A percentile compares a stretch with the other conserved stretches of the same genome.
phyloP scores from a whole-genome alignment of 768 basidiomycete genomes.

The Lenzites betulinus region DNA sequence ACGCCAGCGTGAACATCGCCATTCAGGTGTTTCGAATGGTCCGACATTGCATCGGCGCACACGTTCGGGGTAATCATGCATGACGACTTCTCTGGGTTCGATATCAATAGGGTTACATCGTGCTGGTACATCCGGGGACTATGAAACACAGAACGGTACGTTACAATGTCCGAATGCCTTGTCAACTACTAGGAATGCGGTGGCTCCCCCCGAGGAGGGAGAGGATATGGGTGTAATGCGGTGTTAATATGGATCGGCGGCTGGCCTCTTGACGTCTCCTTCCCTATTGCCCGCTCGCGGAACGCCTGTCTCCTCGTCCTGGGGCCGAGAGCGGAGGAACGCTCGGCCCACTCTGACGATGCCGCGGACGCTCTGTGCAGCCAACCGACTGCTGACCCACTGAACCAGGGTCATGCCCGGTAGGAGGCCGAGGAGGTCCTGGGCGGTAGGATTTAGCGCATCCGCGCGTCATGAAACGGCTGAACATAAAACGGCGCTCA shows the following conservation, averaged over 20 bases:
- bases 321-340: conserved; percentile 16
- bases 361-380: conserved; percentile 52
- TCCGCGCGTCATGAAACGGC: too few relatives aligned
- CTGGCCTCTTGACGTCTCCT: not conserved
- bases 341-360: conserved; percentile 23
- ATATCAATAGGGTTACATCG: not conserved
- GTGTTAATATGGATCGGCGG: not conserved
- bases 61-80: not conserved
- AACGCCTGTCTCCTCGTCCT: conserved; percentile 10
- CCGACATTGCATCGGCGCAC: not conserved
- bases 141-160: too few relatives aligned
- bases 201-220: too few relatives aligned
- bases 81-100: too few relatives aligned
- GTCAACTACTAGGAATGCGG: too few relatives aligned
- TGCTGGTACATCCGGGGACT: not conserved
- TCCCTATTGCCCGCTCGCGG: not conserved
- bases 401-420: conserved; percentile 68
- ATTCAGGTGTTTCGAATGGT: not conserved
- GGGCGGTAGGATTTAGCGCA: not conserved
- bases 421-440: conserved; percentile 69
- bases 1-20: not conserved
- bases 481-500: conserved; percentile 5
- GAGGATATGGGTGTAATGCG: too few relatives aligned
- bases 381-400: conserved; percentile 67
- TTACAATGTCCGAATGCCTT: too few relatives aligned